Percentiles rank a stretch among this genome's conserved stretches.
phyloP scores from a whole-genome alignment of 768 basidiomycete species.

The Lactifluus volemus region DNA sequence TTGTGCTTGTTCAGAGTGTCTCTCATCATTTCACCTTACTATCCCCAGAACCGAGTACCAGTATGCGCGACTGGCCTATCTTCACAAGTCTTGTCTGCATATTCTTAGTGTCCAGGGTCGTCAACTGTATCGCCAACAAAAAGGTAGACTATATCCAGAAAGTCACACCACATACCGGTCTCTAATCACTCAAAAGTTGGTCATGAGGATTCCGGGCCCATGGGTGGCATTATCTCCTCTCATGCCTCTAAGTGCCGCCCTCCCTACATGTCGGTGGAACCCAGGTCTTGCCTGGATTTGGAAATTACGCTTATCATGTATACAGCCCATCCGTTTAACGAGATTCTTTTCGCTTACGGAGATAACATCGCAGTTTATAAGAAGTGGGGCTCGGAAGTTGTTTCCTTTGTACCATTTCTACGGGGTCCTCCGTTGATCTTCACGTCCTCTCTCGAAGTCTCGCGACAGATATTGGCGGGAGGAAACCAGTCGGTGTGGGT shows the following conservation, averaged over 20 bases:
- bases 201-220: background rate
- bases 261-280: background rate
- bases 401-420: background rate
- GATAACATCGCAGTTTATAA: background rate
- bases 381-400: background rate
- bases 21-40: background rate
- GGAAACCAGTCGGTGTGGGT: constrained; percentile 10
- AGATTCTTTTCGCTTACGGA: background rate
- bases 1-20: background rate
- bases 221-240: background rate
- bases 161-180: background rate
- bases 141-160: background rate
- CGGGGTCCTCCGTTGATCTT: background rate
- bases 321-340: background rate
- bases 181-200: background rate
- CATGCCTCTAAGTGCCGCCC: background rate
- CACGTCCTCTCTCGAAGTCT: background rate
- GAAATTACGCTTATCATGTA: background rate
- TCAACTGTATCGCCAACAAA: background rate
- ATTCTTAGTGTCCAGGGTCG: background rate
- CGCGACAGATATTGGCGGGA: background rate
- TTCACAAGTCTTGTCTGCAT: background rate
- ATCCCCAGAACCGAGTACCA: background rate
- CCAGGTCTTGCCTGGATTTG: background rate
- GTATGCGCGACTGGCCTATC: background rate